Conservation (phyloP, 78 protist species). For the Dictyostelium brefeldianum region DNA sequence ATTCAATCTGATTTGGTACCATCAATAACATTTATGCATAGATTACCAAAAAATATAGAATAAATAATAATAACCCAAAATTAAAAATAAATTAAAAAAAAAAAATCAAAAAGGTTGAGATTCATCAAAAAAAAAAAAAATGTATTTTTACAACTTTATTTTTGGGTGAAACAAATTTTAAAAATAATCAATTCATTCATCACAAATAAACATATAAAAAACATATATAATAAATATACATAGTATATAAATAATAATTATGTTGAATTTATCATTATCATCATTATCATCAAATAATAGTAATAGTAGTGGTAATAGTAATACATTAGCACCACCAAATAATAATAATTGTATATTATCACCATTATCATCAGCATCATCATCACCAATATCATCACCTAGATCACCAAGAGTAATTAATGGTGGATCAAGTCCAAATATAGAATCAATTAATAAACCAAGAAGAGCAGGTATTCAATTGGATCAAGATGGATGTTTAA, state of each 20-base stretch:
- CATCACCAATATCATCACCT: background rate
- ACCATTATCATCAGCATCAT: background rate
- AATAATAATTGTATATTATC: background rate
- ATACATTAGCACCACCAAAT: constrained; percentile 1
- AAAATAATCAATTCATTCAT: too few species aligned
- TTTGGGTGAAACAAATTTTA: too few species aligned
- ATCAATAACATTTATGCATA: constrained; percentile 34
- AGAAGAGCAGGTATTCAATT: constrained; percentile 53
- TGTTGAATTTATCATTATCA: constrained; percentile 2
- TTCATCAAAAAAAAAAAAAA: too few species aligned
- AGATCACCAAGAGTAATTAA: background rate
- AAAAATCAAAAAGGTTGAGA: too few species aligned
- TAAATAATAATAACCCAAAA: too few species aligned
- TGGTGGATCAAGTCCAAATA: background rate
- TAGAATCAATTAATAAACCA: constrained; percentile 11
- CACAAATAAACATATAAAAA: too few species aligned
- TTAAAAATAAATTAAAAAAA: too few species aligned
- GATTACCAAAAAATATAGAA: constrained; percentile 37
- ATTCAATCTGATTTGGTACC: background rate
- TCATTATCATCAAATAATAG: background rate
- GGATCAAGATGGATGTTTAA: constrained; percentile 70
- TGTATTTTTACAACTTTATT: too few species aligned
- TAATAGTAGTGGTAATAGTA: background rate
- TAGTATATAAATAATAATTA: too few species aligned
- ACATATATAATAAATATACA: too few species aligned